Evolutionary conservation across 2,329 filamentous ascomycete genomes (phyloP).

Genomic region (Penicillium sp.): DNA sequence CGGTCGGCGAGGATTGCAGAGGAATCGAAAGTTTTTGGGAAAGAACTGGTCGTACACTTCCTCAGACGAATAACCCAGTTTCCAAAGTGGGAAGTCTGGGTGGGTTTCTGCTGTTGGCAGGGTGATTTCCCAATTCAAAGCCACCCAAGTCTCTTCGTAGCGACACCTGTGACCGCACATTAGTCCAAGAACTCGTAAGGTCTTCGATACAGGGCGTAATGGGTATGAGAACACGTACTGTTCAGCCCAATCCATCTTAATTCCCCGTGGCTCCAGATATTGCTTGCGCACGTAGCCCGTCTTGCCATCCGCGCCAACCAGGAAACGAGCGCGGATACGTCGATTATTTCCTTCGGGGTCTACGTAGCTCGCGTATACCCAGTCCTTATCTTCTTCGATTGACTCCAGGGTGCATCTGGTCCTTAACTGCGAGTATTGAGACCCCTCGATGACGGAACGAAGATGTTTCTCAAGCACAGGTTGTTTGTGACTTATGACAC

Average conservation of each 20-base stretch:
- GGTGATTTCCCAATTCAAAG: conserved; percentile 47
- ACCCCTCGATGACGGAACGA: too few species aligned
- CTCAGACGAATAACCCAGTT: conserved; percentile 46
- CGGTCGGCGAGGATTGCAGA: conserved; percentile 43
- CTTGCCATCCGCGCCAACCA: conserved; percentile 52
- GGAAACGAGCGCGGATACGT: conserved; percentile 18
- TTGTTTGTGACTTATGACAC: too few species aligned
- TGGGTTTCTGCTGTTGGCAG: conserved; percentile 48
- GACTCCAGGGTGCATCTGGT: not conserved
- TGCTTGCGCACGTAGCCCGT: conserved; percentile 47
- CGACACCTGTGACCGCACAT: too few species aligned
- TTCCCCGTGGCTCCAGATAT: conserved; percentile 46
- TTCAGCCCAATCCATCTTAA: conserved; percentile 35
- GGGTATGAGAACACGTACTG: conserved; percentile 12
- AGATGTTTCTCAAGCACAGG: too few species aligned
- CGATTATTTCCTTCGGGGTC: not conserved
- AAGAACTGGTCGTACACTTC: conserved; percentile 52
- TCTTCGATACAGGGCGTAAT: too few species aligned
- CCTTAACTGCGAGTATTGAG: too few species aligned
- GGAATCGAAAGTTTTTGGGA: conserved; percentile 47
- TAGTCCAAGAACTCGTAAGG: too few species aligned
- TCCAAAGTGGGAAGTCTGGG: conserved; percentile 51
- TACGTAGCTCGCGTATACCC: conserved; percentile 1
- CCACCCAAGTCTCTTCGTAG: conserved; percentile 47
- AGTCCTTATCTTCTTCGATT: conserved; percentile 4